A percentile compares a stretch with the other conserved stretches of the same genome.
Evolutionary conservation across 2,329 filamentous ascomycete species (phyloP).

Genomic region (Colletotrichum neosansevieriae): DNA sequence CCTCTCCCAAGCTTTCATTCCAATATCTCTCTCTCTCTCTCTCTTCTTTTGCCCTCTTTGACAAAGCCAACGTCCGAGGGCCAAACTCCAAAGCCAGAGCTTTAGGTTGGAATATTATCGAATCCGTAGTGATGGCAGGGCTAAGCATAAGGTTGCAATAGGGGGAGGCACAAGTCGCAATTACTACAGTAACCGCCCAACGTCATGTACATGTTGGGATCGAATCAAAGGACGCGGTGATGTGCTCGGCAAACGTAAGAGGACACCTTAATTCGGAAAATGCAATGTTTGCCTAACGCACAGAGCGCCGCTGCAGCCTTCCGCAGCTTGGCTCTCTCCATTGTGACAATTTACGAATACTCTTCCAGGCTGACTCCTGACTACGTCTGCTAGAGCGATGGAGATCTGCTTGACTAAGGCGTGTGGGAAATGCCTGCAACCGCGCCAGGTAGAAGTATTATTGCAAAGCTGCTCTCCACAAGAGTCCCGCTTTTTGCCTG

Average conservation of each 20-base stretch:
- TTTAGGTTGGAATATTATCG: constrained; percentile 12
- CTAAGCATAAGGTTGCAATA: constrained; percentile 38
- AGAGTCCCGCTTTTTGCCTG: constrained; percentile 31
- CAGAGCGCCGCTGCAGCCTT: neutral
- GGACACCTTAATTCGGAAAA: constrained; percentile 15
- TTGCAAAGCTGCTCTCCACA: neutral
- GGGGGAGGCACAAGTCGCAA: constrained; percentile 18
- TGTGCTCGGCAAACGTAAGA: neutral
- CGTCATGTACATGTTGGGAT: constrained; percentile 8
- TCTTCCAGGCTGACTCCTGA: constrained; percentile 13
- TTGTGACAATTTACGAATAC: neutral
- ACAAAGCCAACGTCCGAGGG: constrained; percentile 14
- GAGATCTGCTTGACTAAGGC: constrained; percentile 31
- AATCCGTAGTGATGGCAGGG: constrained; percentile 15
- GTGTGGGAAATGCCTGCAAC: neutral
- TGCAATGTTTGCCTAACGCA: constrained; percentile 13
- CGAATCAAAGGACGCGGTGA: constrained; percentile 15
- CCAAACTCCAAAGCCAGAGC: constrained; percentile 8
- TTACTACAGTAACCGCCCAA: constrained; percentile 30
- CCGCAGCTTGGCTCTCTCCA: too few species aligned
- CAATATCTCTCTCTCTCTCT: too few species aligned
- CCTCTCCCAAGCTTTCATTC: neutral
- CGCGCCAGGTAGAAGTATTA: constrained; percentile 1
- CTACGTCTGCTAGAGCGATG: constrained; percentile 7
- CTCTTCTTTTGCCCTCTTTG: neutral